phyloP scores from a whole-genome alignment of 768 basidiomycete genomes.

The Lyophyllum shimeji region DNA sequence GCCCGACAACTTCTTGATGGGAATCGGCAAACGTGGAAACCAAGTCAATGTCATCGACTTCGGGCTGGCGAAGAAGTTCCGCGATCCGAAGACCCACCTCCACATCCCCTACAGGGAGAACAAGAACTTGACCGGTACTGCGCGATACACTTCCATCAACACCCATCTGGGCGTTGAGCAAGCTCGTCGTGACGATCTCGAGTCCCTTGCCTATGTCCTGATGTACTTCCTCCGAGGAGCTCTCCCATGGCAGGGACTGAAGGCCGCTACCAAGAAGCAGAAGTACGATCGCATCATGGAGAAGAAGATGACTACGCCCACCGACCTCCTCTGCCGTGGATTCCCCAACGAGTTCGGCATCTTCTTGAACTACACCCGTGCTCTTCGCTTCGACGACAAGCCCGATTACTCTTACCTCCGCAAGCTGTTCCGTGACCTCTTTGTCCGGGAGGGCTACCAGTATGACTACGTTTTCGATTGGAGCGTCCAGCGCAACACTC shows the following conservation, averaged over 20 bases:
- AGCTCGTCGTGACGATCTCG: slow-evolving; percentile 95
- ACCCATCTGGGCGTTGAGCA: slow-evolving; percentile 98
- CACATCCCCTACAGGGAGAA: slow-evolving; percentile 99
- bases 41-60: slow-evolving; percentile 99
- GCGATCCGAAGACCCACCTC: slow-evolving; percentile 98
- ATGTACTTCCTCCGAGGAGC: slow-evolving; percentile 99
- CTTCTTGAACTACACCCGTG: slow-evolving; percentile 98
- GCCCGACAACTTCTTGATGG: slow-evolving; percentile 99
- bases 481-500: slow-evolving; percentile 80
- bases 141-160: slow-evolving; percentile 99
- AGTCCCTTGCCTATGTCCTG: slow-evolving; percentile 97
- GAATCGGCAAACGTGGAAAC: slow-evolving; percentile 98
- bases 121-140: slow-evolving; percentile 99
- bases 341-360: slow-evolving; percentile 99
- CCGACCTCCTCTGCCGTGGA: slow-evolving; percentile 96
- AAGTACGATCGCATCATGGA: slow-evolving; percentile 99
- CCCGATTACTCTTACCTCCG: slow-evolving; percentile 99
- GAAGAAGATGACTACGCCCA: slow-evolving; percentile 99
- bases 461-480: slow-evolving; percentile 99
- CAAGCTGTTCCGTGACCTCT: slow-evolving; percentile 98
- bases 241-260: slow-evolving; percentile 98
- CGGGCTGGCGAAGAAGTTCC: slow-evolving; percentile 99
- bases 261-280: slow-evolving; percentile 99
- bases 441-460: slow-evolving; percentile 96
- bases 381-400: slow-evolving; percentile 99